A percentile compares a stretch with the other conserved stretches of the same genome.
phyloP scores from a whole-genome alignment of 2,329 filamentous ascomycete species.

The Thelonectria blattea region DNA sequence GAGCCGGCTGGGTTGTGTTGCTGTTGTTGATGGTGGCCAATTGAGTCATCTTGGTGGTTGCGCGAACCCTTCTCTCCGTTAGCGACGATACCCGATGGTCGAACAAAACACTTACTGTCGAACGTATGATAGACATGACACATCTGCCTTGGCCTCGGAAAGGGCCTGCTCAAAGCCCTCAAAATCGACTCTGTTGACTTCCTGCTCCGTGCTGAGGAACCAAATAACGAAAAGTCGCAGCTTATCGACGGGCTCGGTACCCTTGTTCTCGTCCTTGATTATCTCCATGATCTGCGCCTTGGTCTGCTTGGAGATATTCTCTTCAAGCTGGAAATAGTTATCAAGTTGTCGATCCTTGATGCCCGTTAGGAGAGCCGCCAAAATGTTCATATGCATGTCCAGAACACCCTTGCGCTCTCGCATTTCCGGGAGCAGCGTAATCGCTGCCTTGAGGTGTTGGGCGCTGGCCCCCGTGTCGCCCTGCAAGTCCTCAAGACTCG shows the following conservation, averaged over 20 bases:
- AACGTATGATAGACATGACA: conserved; percentile 81
- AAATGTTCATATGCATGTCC: conserved; percentile 99
- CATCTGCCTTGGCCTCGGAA: conserved; percentile 75
- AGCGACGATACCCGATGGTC: conserved; percentile 25
- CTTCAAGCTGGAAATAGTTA: conserved; percentile 94
- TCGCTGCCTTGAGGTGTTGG: conserved; percentile 93
- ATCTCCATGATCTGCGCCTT: conserved; percentile 89
- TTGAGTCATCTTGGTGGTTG: conserved; percentile 98
- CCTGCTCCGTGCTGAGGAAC: conserved; percentile 92
- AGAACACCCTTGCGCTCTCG: conserved; percentile 90
- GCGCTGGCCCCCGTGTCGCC: conserved; percentile 89
- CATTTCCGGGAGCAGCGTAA: conserved; percentile 89
- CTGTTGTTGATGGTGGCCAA: conserved; percentile 90
- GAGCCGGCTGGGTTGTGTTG: conserved; percentile 66
- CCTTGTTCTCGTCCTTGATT: conserved; percentile 81
- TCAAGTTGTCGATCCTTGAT: conserved; percentile 96
- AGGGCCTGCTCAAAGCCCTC: conserved; percentile 86
- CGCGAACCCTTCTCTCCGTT: conserved; percentile 69
- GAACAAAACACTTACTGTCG: conserved; percentile 67
- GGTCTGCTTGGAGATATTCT: conserved; percentile 88
- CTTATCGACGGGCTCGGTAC: conserved; percentile 85
- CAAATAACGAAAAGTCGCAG: conserved; percentile 95
- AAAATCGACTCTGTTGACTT: conserved; percentile 82
- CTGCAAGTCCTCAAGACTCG: conserved; percentile 89
- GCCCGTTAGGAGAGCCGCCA: conserved; percentile 75